Percentiles rank a stretch among this genome's conserved stretches.
phyloP scores from a whole-genome alignment of 2,329 filamentous ascomycete species.

The Amesomyces nigricolor region DNA sequence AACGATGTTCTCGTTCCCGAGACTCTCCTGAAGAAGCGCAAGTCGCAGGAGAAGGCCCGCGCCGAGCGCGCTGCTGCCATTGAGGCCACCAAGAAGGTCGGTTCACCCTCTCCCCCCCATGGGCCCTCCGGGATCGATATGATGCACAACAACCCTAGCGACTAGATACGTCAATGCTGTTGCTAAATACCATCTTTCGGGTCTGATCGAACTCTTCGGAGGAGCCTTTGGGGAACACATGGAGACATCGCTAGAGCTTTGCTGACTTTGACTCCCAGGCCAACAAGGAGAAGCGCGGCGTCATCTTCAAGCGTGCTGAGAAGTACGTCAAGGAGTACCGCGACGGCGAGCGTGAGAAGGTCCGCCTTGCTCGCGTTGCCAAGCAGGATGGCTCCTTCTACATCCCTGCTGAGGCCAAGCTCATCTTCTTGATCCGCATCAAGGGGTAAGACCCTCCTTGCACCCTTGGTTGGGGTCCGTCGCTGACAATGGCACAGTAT shows the following conservation, averaged over 20 bases:
- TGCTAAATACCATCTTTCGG: conserved; percentile 99
- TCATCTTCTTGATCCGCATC: conserved; percentile 98
- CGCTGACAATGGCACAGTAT: conserved; percentile 57
- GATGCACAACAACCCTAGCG: conserved; percentile 87
- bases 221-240: conserved; percentile 6
- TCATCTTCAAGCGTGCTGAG: conserved; percentile 99
- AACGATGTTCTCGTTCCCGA: conserved; percentile 97
- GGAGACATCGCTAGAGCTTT: conserved; percentile 12
- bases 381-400: conserved; percentile 92
- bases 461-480: conserved; percentile 13
- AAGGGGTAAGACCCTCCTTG: conserved; percentile 63
- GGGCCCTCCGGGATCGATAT: conserved; percentile 43
- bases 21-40: conserved; percentile 99
- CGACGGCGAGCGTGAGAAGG: conserved; percentile 95
- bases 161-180: conserved; percentile 99
- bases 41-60: conserved; percentile 98
- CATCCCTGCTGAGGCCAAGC: conserved; percentile 88
- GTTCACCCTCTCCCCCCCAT: conserved; percentile 33
- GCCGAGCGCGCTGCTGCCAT: conserved; percentile 75
- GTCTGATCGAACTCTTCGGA: conserved; percentile 60
- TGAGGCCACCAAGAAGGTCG: conserved; percentile 86
- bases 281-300: conserved; percentile 96
- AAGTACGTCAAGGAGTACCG: conserved; percentile 99
- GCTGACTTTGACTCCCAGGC: conserved; percentile 53
- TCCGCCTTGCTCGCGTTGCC: conserved; percentile 82